These are phyloP conservation scores for Verticillium nonalfalfae DNA, from an alignment of 2,329 filamentous ascomycete species.

Conservation along the genomic window DNA sequence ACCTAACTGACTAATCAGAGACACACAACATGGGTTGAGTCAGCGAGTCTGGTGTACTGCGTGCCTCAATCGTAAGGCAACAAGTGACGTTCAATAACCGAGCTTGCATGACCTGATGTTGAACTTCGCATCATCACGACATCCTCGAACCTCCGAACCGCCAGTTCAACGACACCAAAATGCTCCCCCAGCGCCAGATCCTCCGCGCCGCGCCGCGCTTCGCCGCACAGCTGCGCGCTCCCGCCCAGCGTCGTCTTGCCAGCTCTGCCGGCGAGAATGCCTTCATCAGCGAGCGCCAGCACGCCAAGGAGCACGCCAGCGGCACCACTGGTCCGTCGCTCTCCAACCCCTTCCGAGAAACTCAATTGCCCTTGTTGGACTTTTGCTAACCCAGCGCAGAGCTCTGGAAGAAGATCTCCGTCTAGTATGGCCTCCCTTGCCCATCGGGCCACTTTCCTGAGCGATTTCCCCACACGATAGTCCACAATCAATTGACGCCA, in stretches of 20 bases:
- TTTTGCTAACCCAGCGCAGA: slow-evolving; percentile 44
- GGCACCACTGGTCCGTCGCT: slow-evolving; percentile 68
- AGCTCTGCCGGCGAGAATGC: slow-evolving; percentile 75
- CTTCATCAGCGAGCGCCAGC: slow-evolving; percentile 87
- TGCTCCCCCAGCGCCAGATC: slow-evolving; percentile 59
- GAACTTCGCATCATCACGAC: slow-evolving; percentile 6
- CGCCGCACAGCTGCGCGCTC: slow-evolving; percentile 50
- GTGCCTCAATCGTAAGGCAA: slow-evolving; percentile 10
- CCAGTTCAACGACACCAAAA: slow-evolving; percentile 26
- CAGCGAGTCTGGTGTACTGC: neutral
- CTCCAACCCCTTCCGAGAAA: neutral
- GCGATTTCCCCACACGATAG: neutral
- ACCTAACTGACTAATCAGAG: neutral
- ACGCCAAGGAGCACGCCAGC: slow-evolving; percentile 85
- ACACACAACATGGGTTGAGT: neutral
- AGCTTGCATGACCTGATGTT: slow-evolving; percentile 17
- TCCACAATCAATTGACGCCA: neutral
- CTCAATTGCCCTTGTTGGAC: slow-evolving; percentile 1
- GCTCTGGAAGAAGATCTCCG: slow-evolving; percentile 90
- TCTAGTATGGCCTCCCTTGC: slow-evolving; percentile 66
- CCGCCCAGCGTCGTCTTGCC: slow-evolving; percentile 66
- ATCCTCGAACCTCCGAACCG: slow-evolving; percentile 3
- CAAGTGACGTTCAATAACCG: slow-evolving; percentile 10
- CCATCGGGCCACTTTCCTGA: neutral
- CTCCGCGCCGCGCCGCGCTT: slow-evolving; percentile 59